Conservation (phyloP, 176 grass and related monocot genomes). For the Oropetium thomaeum region DNA sequence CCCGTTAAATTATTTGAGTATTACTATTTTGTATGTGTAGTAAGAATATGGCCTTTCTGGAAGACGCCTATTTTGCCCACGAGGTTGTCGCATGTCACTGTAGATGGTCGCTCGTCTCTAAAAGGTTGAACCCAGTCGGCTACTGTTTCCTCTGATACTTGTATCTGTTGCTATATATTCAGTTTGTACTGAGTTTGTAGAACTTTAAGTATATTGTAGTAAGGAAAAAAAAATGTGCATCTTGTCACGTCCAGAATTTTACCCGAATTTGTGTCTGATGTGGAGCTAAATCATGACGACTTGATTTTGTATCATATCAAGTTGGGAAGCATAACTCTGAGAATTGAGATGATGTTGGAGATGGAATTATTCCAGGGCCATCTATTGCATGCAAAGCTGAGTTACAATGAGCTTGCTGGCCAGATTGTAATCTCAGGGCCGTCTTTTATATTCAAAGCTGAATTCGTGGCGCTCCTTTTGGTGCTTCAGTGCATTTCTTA, state of each 20-base stretch:
- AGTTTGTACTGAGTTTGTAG: not conserved
- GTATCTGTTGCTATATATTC: constrained; percentile 14
- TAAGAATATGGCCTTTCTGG: constrained; percentile 29
- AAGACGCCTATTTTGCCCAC: constrained; percentile 43
- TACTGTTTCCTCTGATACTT: constrained; percentile 28
- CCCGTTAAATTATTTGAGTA: constrained; percentile 3
- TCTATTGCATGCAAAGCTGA: too few species aligned
- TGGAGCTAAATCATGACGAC: not conserved
- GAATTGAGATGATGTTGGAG: not conserved
- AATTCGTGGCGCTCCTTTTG: too few species aligned
- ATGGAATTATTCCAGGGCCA: too few species aligned
- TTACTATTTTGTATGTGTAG: constrained; percentile 34
- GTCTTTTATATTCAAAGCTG: too few species aligned
- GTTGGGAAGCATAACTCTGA: not conserved
- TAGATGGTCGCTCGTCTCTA: constrained; percentile 36
- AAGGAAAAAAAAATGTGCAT: not conserved
- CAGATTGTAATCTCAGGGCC: too few species aligned
- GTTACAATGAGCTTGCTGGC: too few species aligned
- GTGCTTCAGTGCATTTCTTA: too few species aligned
- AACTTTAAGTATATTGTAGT: not conserved
- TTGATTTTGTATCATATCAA: too few species aligned
- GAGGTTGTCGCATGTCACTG: constrained; percentile 30
- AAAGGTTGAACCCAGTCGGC: not conserved
- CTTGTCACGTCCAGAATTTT: not conserved
- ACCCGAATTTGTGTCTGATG: not conserved